Evolutionary conservation across 169 alveolate species (phyloP).

Genomic region (Pseudocohnilembus persalinus): DNA sequence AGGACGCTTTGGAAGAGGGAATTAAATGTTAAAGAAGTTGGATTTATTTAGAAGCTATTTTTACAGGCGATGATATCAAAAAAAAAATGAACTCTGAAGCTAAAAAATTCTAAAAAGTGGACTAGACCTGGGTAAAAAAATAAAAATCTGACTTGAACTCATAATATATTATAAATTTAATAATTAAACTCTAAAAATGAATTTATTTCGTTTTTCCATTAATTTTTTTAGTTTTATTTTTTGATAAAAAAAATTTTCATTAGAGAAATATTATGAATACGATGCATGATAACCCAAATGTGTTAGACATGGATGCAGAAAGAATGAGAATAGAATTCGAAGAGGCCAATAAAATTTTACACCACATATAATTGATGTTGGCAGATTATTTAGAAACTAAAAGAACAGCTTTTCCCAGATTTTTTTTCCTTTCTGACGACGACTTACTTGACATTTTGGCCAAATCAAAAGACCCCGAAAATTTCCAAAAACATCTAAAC

Average conservation of each 20-base stretch:
- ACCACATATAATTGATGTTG: constrained; percentile 83
- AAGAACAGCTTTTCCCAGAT: constrained; percentile 88
- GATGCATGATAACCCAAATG: constrained; percentile 28
- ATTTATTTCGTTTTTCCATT: background rate
- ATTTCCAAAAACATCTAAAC: constrained; percentile 90
- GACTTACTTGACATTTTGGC: constrained; percentile 92
- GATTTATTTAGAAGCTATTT: constrained; percentile 91
- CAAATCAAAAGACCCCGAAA: constrained; percentile 91
- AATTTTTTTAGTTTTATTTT: too few species aligned
- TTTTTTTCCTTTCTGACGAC: constrained; percentile 92
- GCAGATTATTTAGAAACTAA: constrained; percentile 92
- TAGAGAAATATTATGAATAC: constrained; percentile 83
- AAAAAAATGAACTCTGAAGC: constrained; percentile 87
- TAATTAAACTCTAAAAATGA: too few species aligned
- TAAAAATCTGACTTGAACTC: constrained; percentile 38
- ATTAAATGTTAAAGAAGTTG: constrained; percentile 86
- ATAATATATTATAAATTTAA: too few species aligned
- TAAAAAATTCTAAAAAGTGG: constrained; percentile 79
- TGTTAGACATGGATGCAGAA: constrained; percentile 51
- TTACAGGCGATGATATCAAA: constrained; percentile 89
- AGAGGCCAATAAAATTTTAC: constrained; percentile 56
- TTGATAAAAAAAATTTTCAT: constrained; percentile 1
- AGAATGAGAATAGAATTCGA: constrained; percentile 61
- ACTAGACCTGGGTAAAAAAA: constrained; percentile 77
- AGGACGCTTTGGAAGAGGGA: constrained; percentile 82